These are phyloP conservation scores for Dentipellis sp. DNA, from an alignment of 768 basidiomycete genomes.

Conservation along the genomic window DNA sequence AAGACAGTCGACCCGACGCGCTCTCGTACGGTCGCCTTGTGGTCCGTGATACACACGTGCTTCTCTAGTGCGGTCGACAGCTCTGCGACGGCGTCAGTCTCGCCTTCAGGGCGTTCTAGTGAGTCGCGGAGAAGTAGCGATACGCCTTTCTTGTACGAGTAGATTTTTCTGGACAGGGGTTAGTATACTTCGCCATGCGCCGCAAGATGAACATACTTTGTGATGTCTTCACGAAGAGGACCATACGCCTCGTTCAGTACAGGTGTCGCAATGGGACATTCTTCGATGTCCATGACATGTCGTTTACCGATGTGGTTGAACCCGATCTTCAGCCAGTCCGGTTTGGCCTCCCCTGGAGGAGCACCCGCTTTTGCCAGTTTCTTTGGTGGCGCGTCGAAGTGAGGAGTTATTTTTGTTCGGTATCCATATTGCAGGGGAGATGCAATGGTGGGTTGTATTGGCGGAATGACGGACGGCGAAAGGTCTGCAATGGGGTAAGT, in stretches of 20 bases:
- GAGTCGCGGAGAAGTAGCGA: conserved; percentile 90
- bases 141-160: conserved; percentile 77
- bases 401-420: conserved; percentile 95
- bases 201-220: conserved; percentile 38
- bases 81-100: conserved; percentile 23
- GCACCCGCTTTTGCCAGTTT: conserved; percentile 19
- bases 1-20: conserved; percentile 74
- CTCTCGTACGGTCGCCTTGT: conserved; percentile 75
- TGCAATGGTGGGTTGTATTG: conserved; percentile 64
- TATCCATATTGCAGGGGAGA: conserved; percentile 89
- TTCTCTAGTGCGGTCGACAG: conserved; percentile 34
- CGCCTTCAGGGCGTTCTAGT: conserved; percentile 24
- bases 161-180: conserved; percentile 52
- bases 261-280: conserved; percentile 85
- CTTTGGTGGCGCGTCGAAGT: conserved; percentile 76
- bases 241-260: conserved; percentile 63
- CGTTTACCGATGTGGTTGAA: conserved; percentile 76
- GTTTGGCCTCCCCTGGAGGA: conserved; percentile 22
- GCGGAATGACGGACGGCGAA: conserved; percentile 45
- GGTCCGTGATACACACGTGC: conserved; percentile 79
- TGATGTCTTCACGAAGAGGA: conserved; percentile 54
- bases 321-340: conserved; percentile 77
- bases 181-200: background rate
- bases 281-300: conserved; percentile 89
- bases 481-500: conserved; percentile 35